Base-by-base conservation (phyloP, 306 rosid species). In the Cercis canadensis region DNA sequence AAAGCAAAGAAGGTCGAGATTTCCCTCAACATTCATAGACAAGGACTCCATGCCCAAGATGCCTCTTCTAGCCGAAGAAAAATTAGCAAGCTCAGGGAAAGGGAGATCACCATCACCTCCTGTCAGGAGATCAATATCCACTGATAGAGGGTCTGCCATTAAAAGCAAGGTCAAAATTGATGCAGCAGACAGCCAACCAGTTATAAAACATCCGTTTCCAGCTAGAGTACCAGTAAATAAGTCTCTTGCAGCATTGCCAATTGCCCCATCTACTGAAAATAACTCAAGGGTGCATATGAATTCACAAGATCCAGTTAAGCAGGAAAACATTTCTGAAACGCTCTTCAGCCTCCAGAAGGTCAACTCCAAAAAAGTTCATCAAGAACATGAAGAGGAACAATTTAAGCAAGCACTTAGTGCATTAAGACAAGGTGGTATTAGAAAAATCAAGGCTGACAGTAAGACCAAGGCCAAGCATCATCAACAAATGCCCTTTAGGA, bases 61-160 rank as follows among this genome's bases (percentile, higher is more conserved):
- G 78, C 73, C 87, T 53, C 75, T 85, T 77, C 59, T 74, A 33
- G 57, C 71, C 54, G 97, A 93, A 84, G 97, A 93, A 81, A 81
- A 75, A 69, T 36, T 69, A 65, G 74, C 62, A 44, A 83, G 83
- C 79, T 82, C 88, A 18, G 80, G 88, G 69, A 88, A 78, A 53
- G 82, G 59, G 29, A 88, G 96, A 75, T 82, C 96, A 59, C 98
- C 97, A 16, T 90, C 98, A 14, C 96, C 98, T 60, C 89, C 98
- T 3, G 65, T 87, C 44, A 86, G 89, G 64, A 86, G 97, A 83
- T 94, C 98, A 75, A 5, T 90, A 60, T 93, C 98, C 31, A 90
- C 97, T 1, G 98, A 90, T 18, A 82, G 98, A 83, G 98, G 97
- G 10, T 78, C 90, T 15, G 62, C 78, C 70, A 74, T 83, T 24